Percentiles rank a stretch among this genome's conserved stretches.
phyloP scores from a whole-genome alignment of 345 rosid genomes.

The Eucalyptus cladocalyx region DNA sequence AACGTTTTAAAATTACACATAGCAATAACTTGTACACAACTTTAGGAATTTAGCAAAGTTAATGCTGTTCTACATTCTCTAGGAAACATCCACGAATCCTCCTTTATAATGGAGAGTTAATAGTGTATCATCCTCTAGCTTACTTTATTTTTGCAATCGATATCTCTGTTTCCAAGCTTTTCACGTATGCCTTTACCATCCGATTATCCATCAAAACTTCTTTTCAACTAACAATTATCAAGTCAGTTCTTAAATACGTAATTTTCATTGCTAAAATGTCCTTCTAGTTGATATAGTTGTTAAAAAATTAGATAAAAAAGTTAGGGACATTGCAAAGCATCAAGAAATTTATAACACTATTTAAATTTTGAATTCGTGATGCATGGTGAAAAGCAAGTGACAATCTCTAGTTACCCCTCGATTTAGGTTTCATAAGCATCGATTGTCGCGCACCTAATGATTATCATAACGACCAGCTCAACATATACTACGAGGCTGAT shows the following conservation, averaged over 20 bases:
- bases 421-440: slow-evolving; percentile 5
- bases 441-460: slow-evolving; percentile 2
- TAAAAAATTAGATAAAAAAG: background rate
- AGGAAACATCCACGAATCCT: too few species aligned
- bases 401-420: background rate
- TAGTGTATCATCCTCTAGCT: background rate
- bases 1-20: too few species aligned
- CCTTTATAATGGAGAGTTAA: background rate
- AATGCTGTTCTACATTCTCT: too few species aligned
- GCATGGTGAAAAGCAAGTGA: background rate
- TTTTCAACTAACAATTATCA: background rate
- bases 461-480: background rate
- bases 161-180: background rate
- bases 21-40: too few species aligned
- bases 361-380: too few species aligned
- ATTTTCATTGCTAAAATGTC: background rate
- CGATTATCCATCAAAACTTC: background rate
- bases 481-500: too few species aligned
- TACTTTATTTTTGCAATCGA: background rate
- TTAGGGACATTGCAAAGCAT: background rate
- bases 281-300: background rate
- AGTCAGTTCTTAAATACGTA: background rate
- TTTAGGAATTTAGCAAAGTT: too few species aligned
- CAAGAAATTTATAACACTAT: too few species aligned
- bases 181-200: background rate